Percentiles rank a stretch among this genome's conserved stretches.
phyloP scores from a whole-genome alignment of 1,139 yeast species.

The Taiozyma sp. region DNA sequence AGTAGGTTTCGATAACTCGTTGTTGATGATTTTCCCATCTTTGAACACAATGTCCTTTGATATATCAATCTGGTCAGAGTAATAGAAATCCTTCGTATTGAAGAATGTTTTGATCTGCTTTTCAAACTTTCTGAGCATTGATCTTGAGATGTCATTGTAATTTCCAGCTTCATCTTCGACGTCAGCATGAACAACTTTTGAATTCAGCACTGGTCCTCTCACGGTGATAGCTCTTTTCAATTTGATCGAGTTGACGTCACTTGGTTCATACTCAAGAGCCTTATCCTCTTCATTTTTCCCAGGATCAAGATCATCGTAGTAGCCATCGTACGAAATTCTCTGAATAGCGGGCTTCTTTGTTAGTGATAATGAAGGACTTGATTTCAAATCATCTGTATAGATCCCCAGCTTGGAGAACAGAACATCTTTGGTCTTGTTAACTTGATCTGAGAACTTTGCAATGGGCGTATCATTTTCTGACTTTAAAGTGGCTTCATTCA shows the following conservation, averaged over 20 bases:
- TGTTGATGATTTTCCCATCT: conserved; percentile 6
- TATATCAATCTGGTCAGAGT: conserved; percentile 19
- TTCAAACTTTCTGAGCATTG: conserved; percentile 19
- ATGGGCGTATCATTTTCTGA: background rate
- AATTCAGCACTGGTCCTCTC: conserved; percentile 2
- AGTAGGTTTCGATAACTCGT: conserved; percentile 2
- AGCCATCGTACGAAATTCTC: conserved; percentile 7
- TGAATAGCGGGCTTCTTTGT: conserved; percentile 13
- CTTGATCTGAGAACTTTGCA: conserved; percentile 4
- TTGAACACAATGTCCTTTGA: conserved; percentile 11
- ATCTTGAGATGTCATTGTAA: conserved; percentile 13
- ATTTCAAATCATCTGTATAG: conserved; percentile 22
- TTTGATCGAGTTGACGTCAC: conserved; percentile 10
- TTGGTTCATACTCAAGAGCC: background rate
- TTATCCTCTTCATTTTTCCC: conserved; percentile 4
- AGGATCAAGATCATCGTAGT: conserved; percentile 1
- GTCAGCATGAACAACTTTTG: conserved; percentile 2
- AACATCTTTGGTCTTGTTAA: conserved; percentile 14
- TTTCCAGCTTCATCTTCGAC: background rate
- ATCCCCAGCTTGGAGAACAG: conserved; percentile 23
- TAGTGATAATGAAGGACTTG: conserved; percentile 19
- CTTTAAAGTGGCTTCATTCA: background rate
- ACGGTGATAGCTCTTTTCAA: conserved; percentile 21
- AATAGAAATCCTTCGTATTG: conserved; percentile 20
- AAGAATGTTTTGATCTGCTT: conserved; percentile 15